Evolutionary conservation across 2,329 filamentous ascomycete genomes (phyloP), one percentile per base, ranked within the genome.

Genomic region (Claviceps sp.): DNA sequence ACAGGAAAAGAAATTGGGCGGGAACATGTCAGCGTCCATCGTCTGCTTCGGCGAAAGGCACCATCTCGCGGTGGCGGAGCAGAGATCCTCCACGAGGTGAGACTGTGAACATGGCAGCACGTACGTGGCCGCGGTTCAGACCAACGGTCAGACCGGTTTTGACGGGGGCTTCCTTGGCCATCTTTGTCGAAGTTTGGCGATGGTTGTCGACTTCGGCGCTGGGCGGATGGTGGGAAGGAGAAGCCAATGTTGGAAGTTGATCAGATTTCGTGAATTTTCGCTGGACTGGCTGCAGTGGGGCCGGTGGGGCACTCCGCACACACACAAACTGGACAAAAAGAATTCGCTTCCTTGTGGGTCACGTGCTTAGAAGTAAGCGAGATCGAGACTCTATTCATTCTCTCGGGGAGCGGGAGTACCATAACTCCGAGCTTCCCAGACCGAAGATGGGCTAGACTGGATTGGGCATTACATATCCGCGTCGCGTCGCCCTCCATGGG

Each of bases 81-180:
- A 81, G 80, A 78, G 78, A 84, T 84, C 79, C 80, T 84, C 80
- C 80, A 83, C 77, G 80, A 84, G 80, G 79, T 83, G 80, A 84
- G 80, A 84, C 75, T 70, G 68, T 66, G 67, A 61, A 57, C 48
- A 56, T 51, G 44, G 26, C 16, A 48, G 22, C 42, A 72, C 76
- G 72, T 82, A 82, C 80, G 74, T 81, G 74, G 70, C 80, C 77
- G 63, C 75, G 77, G 77, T 83, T 82, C 65, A 75, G 68, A 68
- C 80, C 80, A 65, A 78, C 71, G 71, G 74, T 71, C 63, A 83
- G 70, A 70, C 79, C 80, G 70, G 71, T 73, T 64, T 73, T 75
- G 65, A 73, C 73, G 62, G 75, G 70, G 57, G 73, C 68, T 72
- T 81, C 78, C 70, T 77, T 78, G 64, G 77, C 78, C 78, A 82